Percentiles rank a stretch among this genome's conserved stretches.
phyloP scores from a whole-genome alignment of 2,329 filamentous ascomycete species.

The Reticulascus tulasneorum region DNA sequence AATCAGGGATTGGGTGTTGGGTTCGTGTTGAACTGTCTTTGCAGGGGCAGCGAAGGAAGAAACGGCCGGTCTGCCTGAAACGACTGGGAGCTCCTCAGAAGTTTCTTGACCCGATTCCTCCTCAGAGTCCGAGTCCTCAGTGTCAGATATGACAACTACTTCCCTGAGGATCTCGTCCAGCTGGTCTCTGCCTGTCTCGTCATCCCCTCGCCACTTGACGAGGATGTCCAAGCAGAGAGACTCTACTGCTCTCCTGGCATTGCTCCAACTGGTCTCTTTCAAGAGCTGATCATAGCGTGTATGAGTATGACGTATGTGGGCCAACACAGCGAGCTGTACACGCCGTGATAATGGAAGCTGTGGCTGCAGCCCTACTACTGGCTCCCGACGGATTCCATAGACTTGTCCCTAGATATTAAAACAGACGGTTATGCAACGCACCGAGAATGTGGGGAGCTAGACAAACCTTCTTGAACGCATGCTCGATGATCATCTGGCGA shows the following conservation, averaged over 20 bases:
- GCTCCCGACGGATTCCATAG: too few relatives aligned
- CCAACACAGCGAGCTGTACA: slow-evolving; percentile 61
- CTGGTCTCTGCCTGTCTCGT: slow-evolving; percentile 64
- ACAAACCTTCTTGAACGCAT: slow-evolving; percentile 59
- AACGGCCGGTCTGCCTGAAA: slow-evolving; percentile 5
- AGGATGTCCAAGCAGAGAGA: slow-evolving; percentile 59
- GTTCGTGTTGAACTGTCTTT: neutral
- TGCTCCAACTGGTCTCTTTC: slow-evolving; percentile 53
- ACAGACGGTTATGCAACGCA: too few relatives aligned
- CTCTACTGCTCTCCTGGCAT: slow-evolving; percentile 59
- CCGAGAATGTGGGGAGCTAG: neutral
- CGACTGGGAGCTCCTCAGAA: slow-evolving; percentile 21
- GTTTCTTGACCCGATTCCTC: slow-evolving; percentile 26
- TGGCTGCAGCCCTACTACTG: slow-evolving; percentile 53
- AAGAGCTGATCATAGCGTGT: slow-evolving; percentile 62
- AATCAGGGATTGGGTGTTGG: too few relatives aligned
- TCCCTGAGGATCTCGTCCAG: slow-evolving; percentile 64
- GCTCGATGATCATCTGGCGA: slow-evolving; percentile 57
- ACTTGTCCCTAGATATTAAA: too few relatives aligned
- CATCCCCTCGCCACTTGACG: slow-evolving; percentile 69
- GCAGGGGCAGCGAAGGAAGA: neutral
- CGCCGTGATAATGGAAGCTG: slow-evolving; percentile 56
- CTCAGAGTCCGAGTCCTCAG: slow-evolving; percentile 42
- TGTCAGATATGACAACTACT: slow-evolving; percentile 63
- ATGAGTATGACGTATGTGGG: slow-evolving; percentile 64